Evolutionary conservation across 805 yeast species (phyloP).

Genomic region (Pichia kluyveri): DNA sequence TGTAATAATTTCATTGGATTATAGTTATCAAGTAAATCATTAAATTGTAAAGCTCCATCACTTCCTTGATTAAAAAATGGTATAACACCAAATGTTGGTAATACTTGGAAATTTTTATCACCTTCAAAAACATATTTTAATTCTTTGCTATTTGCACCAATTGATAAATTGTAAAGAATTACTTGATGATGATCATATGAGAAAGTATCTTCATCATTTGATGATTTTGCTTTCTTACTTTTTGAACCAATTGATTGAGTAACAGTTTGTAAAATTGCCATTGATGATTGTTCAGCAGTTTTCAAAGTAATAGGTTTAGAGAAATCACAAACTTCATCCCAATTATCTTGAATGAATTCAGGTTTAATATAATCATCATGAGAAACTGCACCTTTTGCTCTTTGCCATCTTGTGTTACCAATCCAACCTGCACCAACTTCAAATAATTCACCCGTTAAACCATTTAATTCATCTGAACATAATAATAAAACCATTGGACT

Average conservation of each 20-base stretch:
- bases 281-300: conserved; percentile 66
- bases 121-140: conserved; percentile 75
- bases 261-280: conserved; percentile 65
- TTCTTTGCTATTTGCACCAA: conserved; percentile 77
- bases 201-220: conserved; percentile 43
- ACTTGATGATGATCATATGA: conserved; percentile 58
- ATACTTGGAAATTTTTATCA: conserved; percentile 65
- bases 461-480: conserved; percentile 57
- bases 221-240: conserved; percentile 28
- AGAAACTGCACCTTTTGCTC: conserved; percentile 76
- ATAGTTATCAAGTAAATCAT: conserved; percentile 63
- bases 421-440: conserved; percentile 98
- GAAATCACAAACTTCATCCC: conserved; percentile 63
- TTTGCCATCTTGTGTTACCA: conserved; percentile 91
- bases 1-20: conserved; percentile 85
- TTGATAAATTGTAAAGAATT: conserved; percentile 78
- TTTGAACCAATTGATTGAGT: conserved; percentile 23
- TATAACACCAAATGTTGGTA: conserved; percentile 87
- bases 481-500: conserved; percentile 82
- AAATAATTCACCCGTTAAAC: conserved; percentile 66
- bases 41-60: conserved; percentile 48
- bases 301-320: conserved; percentile 43
- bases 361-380: conserved; percentile 40
- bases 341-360: conserved; percentile 62
- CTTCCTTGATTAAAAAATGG: conserved; percentile 65